phyloP scores from a whole-genome alignment of 352 stramenopile genomes.

The Pythium phragmitis region DNA sequence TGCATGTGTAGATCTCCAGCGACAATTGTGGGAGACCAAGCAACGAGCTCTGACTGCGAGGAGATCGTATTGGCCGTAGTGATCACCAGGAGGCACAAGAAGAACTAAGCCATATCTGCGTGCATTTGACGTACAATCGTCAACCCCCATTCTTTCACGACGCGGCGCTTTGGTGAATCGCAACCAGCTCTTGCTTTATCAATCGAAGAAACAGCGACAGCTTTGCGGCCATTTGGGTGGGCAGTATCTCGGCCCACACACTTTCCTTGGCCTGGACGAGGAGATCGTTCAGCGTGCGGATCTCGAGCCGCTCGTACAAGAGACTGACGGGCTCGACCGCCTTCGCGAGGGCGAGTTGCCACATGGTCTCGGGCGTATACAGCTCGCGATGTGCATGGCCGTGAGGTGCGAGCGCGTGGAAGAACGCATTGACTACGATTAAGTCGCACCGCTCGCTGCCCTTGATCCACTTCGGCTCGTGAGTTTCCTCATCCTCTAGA shows the following conservation, averaged over 20 bases:
- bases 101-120: too few relatives aligned
- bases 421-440: conserved; percentile 36
- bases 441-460: conserved; percentile 40
- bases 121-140: too few relatives aligned
- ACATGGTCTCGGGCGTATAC: conserved; percentile 31
- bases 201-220: conserved; percentile 31
- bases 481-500: neutral
- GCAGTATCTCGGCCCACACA: conserved; percentile 20
- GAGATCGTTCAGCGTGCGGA: conserved; percentile 38
- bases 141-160: too few relatives aligned
- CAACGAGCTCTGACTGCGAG: too few relatives aligned
- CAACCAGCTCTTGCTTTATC: conserved; percentile 14
- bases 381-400: conserved; percentile 32
- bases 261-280: conserved; percentile 2
- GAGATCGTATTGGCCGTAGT: too few relatives aligned
- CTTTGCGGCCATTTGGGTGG: conserved; percentile 22
- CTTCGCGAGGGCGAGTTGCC: conserved; percentile 38
- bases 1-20: too few relatives aligned
- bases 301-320: conserved; percentile 31
- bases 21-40: too few relatives aligned
- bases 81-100: too few relatives aligned
- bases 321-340: conserved; percentile 28
- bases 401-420: conserved; percentile 49
- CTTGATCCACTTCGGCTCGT: conserved; percentile 19
- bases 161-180: neutral